These are phyloP conservation scores for Geoglossum cookeanum DNA, from an alignment of 2,329 filamentous ascomycete genomes.

Conservation along the genomic window DNA sequence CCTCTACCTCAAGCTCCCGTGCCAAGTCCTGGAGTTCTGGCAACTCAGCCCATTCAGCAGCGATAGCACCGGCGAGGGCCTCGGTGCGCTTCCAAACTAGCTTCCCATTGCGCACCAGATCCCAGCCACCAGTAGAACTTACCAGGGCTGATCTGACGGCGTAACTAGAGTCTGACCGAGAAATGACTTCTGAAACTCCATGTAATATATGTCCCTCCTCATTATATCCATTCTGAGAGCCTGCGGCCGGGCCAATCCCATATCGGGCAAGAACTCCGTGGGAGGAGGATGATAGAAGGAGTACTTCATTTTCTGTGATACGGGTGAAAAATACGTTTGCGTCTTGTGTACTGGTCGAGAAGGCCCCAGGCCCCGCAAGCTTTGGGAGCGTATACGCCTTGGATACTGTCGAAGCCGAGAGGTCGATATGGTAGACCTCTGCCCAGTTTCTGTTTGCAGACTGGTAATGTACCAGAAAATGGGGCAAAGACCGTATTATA, in stretches of 20 bases:
- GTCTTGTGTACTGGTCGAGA: conserved; percentile 58
- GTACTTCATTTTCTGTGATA: conserved; percentile 53
- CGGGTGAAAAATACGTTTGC: conserved; percentile 81
- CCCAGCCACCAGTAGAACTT: conserved; percentile 51
- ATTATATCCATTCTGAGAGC: background rate
- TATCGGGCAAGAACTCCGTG: conserved; percentile 60
- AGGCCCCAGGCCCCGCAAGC: conserved; percentile 48
- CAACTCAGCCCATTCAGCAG: conserved; percentile 64
- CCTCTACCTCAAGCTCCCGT: conserved; percentile 68
- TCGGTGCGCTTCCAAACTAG: conserved; percentile 66
- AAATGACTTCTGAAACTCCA: conserved; percentile 64
- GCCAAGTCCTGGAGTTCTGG: conserved; percentile 55
- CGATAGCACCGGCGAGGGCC: conserved; percentile 58
- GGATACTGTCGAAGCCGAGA: conserved; percentile 46
- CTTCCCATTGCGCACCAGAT: conserved; percentile 65
- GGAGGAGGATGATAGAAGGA: conserved; percentile 56
- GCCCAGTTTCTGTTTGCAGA: conserved; percentile 56
- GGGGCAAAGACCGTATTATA: conserved; percentile 49
- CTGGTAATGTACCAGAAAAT: conserved; percentile 71
- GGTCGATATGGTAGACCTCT: conserved; percentile 67
- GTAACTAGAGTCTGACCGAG: conserved; percentile 45
- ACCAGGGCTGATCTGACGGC: conserved; percentile 63
- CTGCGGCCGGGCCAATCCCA: conserved; percentile 17
- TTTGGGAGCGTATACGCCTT: conserved; percentile 67
- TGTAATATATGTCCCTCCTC: conserved; percentile 34